These are phyloP conservation scores for Lasiosphaeris hirsuta DNA, from an alignment of 495 filamentous ascomycete species.

Conservation along the genomic window DNA sequence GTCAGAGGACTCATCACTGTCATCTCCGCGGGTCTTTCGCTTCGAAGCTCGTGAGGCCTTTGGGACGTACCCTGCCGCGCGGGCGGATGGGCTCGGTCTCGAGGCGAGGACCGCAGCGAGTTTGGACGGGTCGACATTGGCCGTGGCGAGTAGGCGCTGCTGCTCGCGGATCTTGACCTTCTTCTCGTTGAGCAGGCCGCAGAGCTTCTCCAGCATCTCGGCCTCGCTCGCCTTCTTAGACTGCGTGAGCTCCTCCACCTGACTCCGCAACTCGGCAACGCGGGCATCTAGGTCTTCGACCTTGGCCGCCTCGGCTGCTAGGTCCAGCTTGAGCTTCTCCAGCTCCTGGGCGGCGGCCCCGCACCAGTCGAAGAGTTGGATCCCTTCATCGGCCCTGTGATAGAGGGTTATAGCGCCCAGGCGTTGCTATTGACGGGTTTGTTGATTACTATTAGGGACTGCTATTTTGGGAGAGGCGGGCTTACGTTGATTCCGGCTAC, in stretches of 20 bases:
- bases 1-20: constrained; percentile 44
- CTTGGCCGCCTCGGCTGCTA: constrained; percentile 42
- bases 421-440: constrained; percentile 51
- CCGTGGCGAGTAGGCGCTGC: constrained; percentile 62
- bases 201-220: constrained; percentile 68
- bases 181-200: constrained; percentile 74
- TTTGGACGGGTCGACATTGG: constrained; percentile 51
- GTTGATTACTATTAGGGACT: constrained; percentile 11
- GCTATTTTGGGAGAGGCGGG: neutral
- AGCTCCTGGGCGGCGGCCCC: constrained; percentile 36
- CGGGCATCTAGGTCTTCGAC: constrained; percentile 48
- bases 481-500: constrained; percentile 48
- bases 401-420: constrained; percentile 63
- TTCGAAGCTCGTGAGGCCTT: constrained; percentile 42
- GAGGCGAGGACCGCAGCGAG: constrained; percentile 20
- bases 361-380: constrained; percentile 74
- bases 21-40: constrained; percentile 43
- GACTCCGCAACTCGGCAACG: constrained; percentile 46
- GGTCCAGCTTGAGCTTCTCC: constrained; percentile 34
- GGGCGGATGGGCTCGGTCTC: neutral
- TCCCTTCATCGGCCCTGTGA: constrained; percentile 59
- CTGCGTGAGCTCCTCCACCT: constrained; percentile 62
- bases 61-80: neutral
- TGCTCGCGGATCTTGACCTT: constrained; percentile 89
- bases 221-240: constrained; percentile 67